A percentile compares a stretch with the other conserved stretches of the same genome.
phyloP scores from a whole-genome alignment of 2,329 filamentous ascomycete species.

The Calonectria naviculata region DNA sequence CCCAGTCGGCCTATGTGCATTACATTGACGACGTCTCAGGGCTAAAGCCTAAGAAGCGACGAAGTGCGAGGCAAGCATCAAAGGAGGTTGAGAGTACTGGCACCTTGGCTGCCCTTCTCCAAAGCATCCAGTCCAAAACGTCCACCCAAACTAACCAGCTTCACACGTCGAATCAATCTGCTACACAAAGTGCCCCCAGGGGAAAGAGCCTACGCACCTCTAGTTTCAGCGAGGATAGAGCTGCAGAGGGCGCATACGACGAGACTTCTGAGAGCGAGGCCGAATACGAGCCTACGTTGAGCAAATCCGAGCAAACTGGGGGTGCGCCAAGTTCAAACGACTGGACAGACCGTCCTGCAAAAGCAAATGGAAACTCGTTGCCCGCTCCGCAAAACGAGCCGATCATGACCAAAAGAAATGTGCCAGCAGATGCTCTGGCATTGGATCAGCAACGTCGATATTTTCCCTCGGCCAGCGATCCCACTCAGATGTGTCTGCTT shows the following conservation, averaged over 20 bases:
- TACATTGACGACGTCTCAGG: conserved; percentile 45
- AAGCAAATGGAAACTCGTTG: conserved; percentile 24
- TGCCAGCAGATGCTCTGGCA: conserved; percentile 47
- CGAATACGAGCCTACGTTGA: conserved; percentile 38
- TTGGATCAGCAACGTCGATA: conserved; percentile 56
- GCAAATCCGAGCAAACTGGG: conserved; percentile 21
- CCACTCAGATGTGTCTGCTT: conserved; percentile 59
- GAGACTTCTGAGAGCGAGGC: conserved; percentile 39
- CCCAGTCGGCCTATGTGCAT: conserved; percentile 41
- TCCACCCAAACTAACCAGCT: conserved; percentile 8
- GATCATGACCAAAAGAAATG: conserved; percentile 29
- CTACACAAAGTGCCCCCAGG: conserved; percentile 12
- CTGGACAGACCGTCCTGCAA: background rate
- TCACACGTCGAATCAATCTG: conserved; percentile 11
- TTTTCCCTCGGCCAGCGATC: conserved; percentile 60
- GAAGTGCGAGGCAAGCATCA: conserved; percentile 43
- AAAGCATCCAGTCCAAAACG: conserved; percentile 25
- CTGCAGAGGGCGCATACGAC: conserved; percentile 15
- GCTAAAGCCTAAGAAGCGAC: conserved; percentile 47
- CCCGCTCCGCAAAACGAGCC: conserved; percentile 12
- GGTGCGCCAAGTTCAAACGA: conserved; percentile 18
- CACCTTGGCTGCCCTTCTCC: conserved; percentile 34
- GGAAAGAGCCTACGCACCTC: conserved; percentile 31
- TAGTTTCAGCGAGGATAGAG: conserved; percentile 33
- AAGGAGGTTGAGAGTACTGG: conserved; percentile 40